Conservation (phyloP, 345 rosid genomes). For the Lepidium africanum region DNA sequence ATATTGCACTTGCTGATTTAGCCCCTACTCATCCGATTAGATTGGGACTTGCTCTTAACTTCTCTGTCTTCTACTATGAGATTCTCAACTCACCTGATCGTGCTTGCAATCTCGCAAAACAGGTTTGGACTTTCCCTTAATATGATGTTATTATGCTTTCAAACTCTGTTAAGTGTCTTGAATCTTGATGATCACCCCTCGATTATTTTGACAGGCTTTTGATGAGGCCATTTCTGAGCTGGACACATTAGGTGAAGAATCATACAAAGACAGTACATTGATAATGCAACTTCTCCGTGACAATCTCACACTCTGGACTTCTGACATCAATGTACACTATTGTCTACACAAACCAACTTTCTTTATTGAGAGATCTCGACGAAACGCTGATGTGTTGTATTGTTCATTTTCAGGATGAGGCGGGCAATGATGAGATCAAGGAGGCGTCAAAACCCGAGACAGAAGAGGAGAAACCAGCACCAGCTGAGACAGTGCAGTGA, state of each 20-base stretch:
- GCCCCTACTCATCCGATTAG: conserved; percentile 99
- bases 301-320: conserved; percentile 95
- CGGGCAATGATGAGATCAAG: conserved; percentile 73
- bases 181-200: neutral
- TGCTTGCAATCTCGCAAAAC: conserved; percentile 94
- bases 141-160: neutral
- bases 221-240: conserved; percentile 98
- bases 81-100: conserved; percentile 98
- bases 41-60: conserved; percentile 97
- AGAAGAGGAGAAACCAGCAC: conserved; percentile 36
- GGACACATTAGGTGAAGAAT: conserved; percentile 94
- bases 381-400: neutral
- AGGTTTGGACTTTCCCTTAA: conserved; percentile 37
- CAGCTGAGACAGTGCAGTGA: conserved; percentile 11
- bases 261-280: conserved; percentile 95
- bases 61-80: conserved; percentile 98
- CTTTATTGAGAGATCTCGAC: neutral
- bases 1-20: conserved; percentile 83
- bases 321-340: conserved; percentile 63
- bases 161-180: neutral
- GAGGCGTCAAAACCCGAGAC: conserved; percentile 69
- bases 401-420: conserved; percentile 51
- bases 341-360: neutral
- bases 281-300: conserved; percentile 99
- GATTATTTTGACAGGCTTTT: conserved; percentile 51